These are phyloP conservation scores for Trapa incisa DNA, from an alignment of 345 rosid species.

Conservation along the genomic window DNA sequence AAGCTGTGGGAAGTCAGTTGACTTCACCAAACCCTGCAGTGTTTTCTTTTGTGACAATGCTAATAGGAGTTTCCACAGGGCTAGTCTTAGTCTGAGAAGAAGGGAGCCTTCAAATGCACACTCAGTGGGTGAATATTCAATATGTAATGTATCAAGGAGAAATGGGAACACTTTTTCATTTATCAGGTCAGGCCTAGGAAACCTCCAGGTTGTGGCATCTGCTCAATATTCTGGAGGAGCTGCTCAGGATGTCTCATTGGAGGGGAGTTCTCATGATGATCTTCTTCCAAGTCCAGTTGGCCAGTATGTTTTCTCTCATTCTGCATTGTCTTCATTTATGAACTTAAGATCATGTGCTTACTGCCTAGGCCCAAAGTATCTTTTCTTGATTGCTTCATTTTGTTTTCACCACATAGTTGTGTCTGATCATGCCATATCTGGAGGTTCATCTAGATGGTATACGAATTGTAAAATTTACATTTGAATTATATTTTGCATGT, in stretches of 20 bases:
- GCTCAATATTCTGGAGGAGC: slow-evolving; percentile 34
- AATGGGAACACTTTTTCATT: slow-evolving; percentile 11
- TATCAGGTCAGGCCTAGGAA: slow-evolving; percentile 26
- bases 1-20: slow-evolving; percentile 41
- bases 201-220: slow-evolving; percentile 26
- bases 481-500: no score
- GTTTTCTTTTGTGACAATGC: slow-evolving; percentile 37
- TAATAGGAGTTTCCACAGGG: slow-evolving; percentile 26
- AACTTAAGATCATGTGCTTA: background rate
- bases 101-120: slow-evolving; percentile 19
- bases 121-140: slow-evolving; percentile 32
- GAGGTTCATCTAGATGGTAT: no score
- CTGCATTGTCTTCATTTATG: slow-evolving; percentile 1
- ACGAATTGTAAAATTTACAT: no score
- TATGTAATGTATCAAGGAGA: slow-evolving; percentile 21
- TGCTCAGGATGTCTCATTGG: slow-evolving; percentile 49
- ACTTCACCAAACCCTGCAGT: slow-evolving; percentile 38
- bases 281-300: slow-evolving; percentile 24
- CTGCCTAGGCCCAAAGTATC: slow-evolving; percentile 1
- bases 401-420: background rate
- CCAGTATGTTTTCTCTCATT: slow-evolving; percentile 30
- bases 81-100: slow-evolving; percentile 38
- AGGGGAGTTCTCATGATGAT: slow-evolving; percentile 40
- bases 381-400: background rate
- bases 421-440: no score